These are phyloP conservation scores for Cyclostephanos invisitatus DNA, from an alignment of 108 stramenopile genomes.

Conservation along the genomic window DNA sequence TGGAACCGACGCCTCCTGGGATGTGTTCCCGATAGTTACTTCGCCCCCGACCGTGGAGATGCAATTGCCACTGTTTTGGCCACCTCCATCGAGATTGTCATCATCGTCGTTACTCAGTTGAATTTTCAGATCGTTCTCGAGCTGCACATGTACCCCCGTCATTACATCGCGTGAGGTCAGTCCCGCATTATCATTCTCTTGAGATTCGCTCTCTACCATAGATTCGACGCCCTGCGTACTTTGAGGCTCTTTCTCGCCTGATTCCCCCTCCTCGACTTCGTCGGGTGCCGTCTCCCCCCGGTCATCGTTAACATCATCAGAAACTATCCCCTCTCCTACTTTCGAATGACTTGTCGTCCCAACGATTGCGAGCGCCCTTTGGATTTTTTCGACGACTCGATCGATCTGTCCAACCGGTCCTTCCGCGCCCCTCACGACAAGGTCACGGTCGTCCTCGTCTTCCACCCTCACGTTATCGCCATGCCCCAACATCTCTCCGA, in stretches of 20 bases:
- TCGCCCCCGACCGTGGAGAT: neutral
- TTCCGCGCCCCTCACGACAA: conserved; percentile 7
- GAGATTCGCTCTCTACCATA: neutral
- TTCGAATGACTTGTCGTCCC: neutral
- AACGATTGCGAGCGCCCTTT: conserved; percentile 20
- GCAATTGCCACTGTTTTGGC: neutral
- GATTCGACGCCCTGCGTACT: neutral
- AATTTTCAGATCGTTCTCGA: neutral
- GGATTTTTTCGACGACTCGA: conserved; percentile 23
- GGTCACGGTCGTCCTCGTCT: conserved; percentile 21
- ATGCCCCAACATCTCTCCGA: neutral
- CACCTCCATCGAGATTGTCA: neutral
- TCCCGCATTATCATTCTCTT: neutral
- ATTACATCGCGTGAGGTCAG: too few species aligned
- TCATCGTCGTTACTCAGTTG: neutral
- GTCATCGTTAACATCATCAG: neutral
- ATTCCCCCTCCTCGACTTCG: neutral
- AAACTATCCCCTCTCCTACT: neutral
- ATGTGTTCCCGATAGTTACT: neutral
- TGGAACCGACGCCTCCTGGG: neutral
- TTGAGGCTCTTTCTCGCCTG: neutral
- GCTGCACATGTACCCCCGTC: neutral
- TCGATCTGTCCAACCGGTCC: conserved; percentile 17
- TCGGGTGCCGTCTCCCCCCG: neutral
- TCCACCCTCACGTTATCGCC: neutral